Evolutionary conservation across 192 early-diverging fungal genomes (phyloP), one percentile per base, ranked within the genome.

Genomic region (Mortierella claussenii): DNA sequence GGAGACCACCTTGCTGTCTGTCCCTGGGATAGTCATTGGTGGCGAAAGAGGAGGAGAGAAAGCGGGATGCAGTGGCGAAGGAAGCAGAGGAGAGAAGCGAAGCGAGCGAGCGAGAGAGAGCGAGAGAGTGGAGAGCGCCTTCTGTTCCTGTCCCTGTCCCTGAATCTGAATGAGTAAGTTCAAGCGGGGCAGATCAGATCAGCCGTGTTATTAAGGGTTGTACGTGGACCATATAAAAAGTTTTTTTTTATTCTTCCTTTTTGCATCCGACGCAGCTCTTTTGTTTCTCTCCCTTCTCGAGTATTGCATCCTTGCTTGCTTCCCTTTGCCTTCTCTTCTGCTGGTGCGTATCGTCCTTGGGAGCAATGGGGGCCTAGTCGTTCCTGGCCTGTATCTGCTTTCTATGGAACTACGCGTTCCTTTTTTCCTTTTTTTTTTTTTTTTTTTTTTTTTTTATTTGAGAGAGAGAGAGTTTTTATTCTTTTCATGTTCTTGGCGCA

Each of bases 391-490:
- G 7, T n/a, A 17, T 48, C 8, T 48, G 23, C 3, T 4, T 50
- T n/a, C n/a, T n/a, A n/a, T n/a, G n/a, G n/a, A n/a, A 50, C 12
- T 24, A 50, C n/a, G 26, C 11, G 24, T 11, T 50, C 26, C 24
- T 23, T 50, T 50, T 50, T 50, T 50, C 26, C 24, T 50, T 24
- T 50, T 50, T 50, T 23, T 5, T 40, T 40, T 40, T 40, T 40
- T 40, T 40, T 31, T 53, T 31, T 53, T 31, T 53, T 40, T 40
- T 40, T 40, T 40, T 40, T 40, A 10, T 40, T 40, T 40, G 13
- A 40, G 13, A 10, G 13, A 10, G 7, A 10, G 13, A 10, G 7
- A 40, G 37, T 40, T 40, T 7, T 40, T 40, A 40, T 40, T 40
- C 7, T 40, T 40, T 40, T 40, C 37, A 40, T 10, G 37, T 40